Conservation (phyloP, 257 asterid species). For the Avicennia marina region DNA sequence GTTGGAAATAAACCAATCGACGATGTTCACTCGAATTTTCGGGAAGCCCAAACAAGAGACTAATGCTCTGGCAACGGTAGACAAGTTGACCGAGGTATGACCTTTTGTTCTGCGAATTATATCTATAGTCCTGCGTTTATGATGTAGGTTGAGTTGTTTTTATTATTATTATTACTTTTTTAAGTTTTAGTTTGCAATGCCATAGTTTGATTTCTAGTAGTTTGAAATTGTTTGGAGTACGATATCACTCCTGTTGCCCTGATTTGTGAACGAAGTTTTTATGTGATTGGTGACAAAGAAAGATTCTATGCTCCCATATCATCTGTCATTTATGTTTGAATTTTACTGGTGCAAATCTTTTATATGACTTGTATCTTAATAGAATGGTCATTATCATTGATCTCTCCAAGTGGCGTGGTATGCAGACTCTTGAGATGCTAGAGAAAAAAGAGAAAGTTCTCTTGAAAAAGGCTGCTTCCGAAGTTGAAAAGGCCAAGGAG, state of each 20-base stretch:
- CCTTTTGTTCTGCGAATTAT: slow-evolving; percentile 7
- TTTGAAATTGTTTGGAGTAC: too few relatives aligned
- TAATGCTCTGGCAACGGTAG: slow-evolving; percentile 63
- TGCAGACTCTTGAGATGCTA: slow-evolving; percentile 78
- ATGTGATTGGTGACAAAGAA: too few relatives aligned
- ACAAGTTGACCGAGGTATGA: slow-evolving; percentile 65
- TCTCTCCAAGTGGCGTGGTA: slow-evolving; percentile 8
- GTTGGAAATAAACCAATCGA: slow-evolving; percentile 21
- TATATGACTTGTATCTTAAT: not conserved
- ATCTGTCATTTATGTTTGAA: too few relatives aligned
- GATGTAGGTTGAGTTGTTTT: too few relatives aligned
- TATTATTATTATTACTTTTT: too few relatives aligned
- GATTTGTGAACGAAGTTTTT: too few relatives aligned
- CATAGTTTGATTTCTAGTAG: too few relatives aligned
- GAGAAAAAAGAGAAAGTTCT: slow-evolving; percentile 79
- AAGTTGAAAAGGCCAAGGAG: slow-evolving; percentile 78
- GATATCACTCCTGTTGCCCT: too few relatives aligned
- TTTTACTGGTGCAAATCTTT: not conserved
- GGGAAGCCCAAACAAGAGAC: slow-evolving; percentile 71
- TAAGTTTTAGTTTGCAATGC: too few relatives aligned
- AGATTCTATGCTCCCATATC: too few relatives aligned
- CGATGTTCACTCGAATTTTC: slow-evolving; percentile 59
- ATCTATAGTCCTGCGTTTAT: too few relatives aligned
- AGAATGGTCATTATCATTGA: not conserved
- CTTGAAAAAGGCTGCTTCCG: slow-evolving; percentile 62